Base-by-base conservation (phyloP, 1,284 basidiomycete genomes). In the Fistulinella cinereoalba region DNA sequence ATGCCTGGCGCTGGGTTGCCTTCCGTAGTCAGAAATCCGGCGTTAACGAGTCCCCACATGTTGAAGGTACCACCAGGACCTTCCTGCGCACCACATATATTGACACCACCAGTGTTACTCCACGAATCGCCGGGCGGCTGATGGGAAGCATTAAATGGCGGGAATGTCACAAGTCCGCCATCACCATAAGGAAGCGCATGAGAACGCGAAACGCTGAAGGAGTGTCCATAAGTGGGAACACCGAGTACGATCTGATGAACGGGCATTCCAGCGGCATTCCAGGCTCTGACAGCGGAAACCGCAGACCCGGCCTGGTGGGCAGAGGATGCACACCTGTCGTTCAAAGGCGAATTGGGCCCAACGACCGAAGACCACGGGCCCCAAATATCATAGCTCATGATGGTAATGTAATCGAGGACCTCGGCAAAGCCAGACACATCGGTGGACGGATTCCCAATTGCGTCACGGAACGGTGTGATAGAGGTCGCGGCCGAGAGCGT, bases 311-410 rank as follows among this genome's bases (percentile, higher is more conserved):
- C 64, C 22, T 79, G 80, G 54, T 81, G 71, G 5, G 70, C 67
- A 4, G 73, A 67, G 49, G 73, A 65, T 12, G 74, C 68, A 60
- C 84, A 86, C 8, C 71, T 72, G 64, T 86, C 74, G 22, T 71
- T 67, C 37, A 87, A 74, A 22, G 37, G 37, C 16, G 37, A n/a
- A 16, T 27, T 38, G 2, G 84, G 83, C 3, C 83, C 79, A 61
- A 73, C 74, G 83, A 47, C 15, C 23, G 37, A 27, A 10, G 27
- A 37, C 27, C 21, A 37, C n/a, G 15, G 3, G 21, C 27, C 34
- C 27, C 21, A 37, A 15, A 84, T 67, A 60, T 86, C 84, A 64
- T 85, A 86, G 68, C 83, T 79, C 85, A 88, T 86, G 63, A 87
- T 71, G 51, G 80, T 68, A 54, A 87, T 73, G 69, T 76, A 81